Percentiles rank a stretch among this genome's conserved stretches.
Conservation (phyloP, 2,329 filamentous ascomycete genomes). For the Ustulina deusta region DNA sequence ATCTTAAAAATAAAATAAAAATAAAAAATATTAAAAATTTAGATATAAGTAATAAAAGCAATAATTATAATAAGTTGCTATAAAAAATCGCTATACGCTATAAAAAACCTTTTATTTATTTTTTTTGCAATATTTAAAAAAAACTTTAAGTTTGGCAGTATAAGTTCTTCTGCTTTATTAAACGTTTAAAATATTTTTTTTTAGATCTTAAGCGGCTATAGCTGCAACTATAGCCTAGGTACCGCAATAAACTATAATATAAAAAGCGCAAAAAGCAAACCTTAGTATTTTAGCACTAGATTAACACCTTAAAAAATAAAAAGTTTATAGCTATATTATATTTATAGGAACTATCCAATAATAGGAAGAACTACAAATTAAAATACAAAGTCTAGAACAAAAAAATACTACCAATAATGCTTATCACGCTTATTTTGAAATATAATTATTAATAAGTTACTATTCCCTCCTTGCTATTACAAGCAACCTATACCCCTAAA, state of each 20-base stretch:
- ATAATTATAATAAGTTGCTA: neutral
- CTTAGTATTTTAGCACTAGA: neutral
- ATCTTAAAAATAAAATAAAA: neutral
- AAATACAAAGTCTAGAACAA: neutral
- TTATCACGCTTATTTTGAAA: constrained; percentile 57
- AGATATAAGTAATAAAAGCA: neutral
- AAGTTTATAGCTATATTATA: no score
- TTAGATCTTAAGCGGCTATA: no score
- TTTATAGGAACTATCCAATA: neutral
- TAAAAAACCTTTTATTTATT: no score
- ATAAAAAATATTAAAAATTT: neutral
- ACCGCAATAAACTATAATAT: constrained; percentile 1
- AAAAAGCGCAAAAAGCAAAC: neutral
- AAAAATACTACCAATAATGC: constrained; percentile 65
- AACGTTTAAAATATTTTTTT: no score
- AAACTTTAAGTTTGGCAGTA: no score
- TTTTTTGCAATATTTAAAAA: no score
- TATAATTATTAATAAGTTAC: constrained; percentile 60
- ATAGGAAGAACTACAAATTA: neutral
- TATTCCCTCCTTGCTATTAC: constrained; percentile 69
- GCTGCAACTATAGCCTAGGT: no score
- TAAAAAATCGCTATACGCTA: neutral
- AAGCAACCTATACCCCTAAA: constrained; percentile 55
- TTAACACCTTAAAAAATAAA: neutral
- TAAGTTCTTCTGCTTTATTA: no score